These are phyloP conservation scores for Sporothrix schenckii DNA, from an alignment of 2,329 filamentous ascomycete species.

Conservation along the genomic window DNA sequence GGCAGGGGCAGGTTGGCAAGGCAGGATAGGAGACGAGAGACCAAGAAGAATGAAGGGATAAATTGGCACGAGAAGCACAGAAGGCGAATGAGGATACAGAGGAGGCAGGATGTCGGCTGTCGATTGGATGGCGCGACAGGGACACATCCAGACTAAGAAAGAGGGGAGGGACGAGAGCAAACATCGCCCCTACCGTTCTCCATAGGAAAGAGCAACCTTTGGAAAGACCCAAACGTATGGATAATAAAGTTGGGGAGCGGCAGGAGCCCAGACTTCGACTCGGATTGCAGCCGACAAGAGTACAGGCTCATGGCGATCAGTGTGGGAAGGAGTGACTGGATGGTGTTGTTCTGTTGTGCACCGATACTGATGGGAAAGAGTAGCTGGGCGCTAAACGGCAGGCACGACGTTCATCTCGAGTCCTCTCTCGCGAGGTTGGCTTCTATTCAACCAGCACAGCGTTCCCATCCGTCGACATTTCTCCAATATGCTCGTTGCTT, in stretches of 20 bases:
- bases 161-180: not conserved
- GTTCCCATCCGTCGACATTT: not conserved
- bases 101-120: slow-evolving; percentile 3
- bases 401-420: not conserved
- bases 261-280: slow-evolving; percentile 8
- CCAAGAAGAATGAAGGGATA: not conserved
- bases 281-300: not conserved
- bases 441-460: not conserved
- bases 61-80: not conserved
- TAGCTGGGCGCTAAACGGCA: not conserved
- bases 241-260: not conserved
- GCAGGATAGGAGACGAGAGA: slow-evolving; percentile 12
- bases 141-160: slow-evolving; percentile 8
- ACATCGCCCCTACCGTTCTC: slow-evolving; percentile 14
- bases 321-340: slow-evolving; percentile 21
- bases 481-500: not conserved
- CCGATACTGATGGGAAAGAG: not conserved
- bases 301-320: not conserved
- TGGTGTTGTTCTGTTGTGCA: not conserved
- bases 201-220: not conserved
- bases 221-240: slow-evolving; percentile 14
- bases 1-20: slow-evolving; percentile 16
- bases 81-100: slow-evolving; percentile 7
- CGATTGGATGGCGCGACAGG: slow-evolving; percentile 28
- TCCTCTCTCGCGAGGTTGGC: not conserved